Evolutionary conservation across 208 protist genomes (phyloP).

Genomic region (Trypanosoma brucei): DNA sequence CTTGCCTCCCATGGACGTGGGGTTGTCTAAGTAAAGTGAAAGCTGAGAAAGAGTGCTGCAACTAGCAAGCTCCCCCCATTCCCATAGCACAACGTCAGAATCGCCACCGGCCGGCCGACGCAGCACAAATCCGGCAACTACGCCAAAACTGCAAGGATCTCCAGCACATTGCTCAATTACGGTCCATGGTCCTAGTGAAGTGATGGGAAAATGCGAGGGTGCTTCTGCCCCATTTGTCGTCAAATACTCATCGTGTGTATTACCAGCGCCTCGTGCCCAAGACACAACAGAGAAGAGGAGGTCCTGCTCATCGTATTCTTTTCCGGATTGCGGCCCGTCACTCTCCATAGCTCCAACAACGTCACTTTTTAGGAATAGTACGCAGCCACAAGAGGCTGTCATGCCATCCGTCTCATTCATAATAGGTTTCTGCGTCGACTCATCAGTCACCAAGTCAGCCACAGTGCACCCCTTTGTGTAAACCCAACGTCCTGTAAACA

Average conservation of each 20-base stretch:
- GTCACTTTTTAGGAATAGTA: slow-evolving; percentile 23
- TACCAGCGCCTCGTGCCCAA: slow-evolving; percentile 15
- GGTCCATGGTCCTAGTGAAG: slow-evolving; percentile 7
- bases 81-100: slow-evolving; percentile 10
- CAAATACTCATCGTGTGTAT: neutral
- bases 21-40: slow-evolving; percentile 15
- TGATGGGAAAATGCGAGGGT: neutral
- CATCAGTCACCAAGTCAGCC: slow-evolving; percentile 3
- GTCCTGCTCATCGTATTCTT: neutral
- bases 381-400: slow-evolving; percentile 11
- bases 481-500: slow-evolving; percentile 20
- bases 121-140: slow-evolving; percentile 25
- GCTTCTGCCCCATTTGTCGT: neutral
- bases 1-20: neutral
- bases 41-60: slow-evolving; percentile 20
- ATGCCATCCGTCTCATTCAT: neutral
- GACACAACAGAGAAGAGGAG: slow-evolving; percentile 10
- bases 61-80: slow-evolving; percentile 22
- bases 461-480: slow-evolving; percentile 13
- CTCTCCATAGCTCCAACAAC: slow-evolving; percentile 4
- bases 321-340: neutral
- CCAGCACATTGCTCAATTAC: slow-evolving; percentile 17
- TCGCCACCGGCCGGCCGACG: neutral
- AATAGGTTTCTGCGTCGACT: neutral
- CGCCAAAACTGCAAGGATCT: slow-evolving; percentile 29